Evolutionary conservation across 2,329 filamentous ascomycete species (phyloP).

Genomic region (Neobulgaria alba): DNA sequence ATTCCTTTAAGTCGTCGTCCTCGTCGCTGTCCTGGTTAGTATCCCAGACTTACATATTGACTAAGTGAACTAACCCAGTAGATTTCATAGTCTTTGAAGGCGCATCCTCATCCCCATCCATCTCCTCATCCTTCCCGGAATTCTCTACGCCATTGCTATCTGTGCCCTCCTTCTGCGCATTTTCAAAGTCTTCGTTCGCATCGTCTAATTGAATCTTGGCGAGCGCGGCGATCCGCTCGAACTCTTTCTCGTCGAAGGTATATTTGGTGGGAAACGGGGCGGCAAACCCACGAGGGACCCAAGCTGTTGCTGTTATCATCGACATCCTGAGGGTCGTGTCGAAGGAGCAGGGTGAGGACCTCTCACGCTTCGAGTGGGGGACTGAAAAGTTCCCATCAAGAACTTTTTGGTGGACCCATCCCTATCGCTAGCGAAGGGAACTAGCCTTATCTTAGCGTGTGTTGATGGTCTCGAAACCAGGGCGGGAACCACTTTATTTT

Average conservation of each 20-base stretch:
- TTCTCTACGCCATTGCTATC: conserved; percentile 21
- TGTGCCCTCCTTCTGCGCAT: conserved; percentile 33
- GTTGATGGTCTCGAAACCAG: background rate
- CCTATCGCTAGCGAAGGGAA: conserved; percentile 6
- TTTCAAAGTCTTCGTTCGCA: conserved; percentile 75
- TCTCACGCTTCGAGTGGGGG: background rate
- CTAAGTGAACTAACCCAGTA: conserved; percentile 37
- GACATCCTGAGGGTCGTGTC: conserved; percentile 22
- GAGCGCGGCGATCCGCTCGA: conserved; percentile 48
- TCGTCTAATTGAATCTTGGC: conserved; percentile 66
- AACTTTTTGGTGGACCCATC: conserved; percentile 1
- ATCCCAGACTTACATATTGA: no score
- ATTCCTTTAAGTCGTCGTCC: conserved; percentile 90
- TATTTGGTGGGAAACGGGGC: conserved; percentile 50
- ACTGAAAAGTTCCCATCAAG: background rate
- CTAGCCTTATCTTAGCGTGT: conserved; percentile 10
- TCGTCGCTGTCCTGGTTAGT: conserved; percentile 46
- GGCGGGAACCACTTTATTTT: background rate
- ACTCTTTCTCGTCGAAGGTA: conserved; percentile 49
- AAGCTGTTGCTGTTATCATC: conserved; percentile 51
- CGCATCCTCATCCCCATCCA: conserved; percentile 25
- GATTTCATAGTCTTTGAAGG: conserved; percentile 28
- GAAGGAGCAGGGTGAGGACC: background rate
- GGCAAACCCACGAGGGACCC: conserved; percentile 51
- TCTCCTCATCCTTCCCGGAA: conserved; percentile 22